phyloP scores from a whole-genome alignment of 2,329 filamentous ascomycete genomes.

The Ophioceras dolichostomum region DNA sequence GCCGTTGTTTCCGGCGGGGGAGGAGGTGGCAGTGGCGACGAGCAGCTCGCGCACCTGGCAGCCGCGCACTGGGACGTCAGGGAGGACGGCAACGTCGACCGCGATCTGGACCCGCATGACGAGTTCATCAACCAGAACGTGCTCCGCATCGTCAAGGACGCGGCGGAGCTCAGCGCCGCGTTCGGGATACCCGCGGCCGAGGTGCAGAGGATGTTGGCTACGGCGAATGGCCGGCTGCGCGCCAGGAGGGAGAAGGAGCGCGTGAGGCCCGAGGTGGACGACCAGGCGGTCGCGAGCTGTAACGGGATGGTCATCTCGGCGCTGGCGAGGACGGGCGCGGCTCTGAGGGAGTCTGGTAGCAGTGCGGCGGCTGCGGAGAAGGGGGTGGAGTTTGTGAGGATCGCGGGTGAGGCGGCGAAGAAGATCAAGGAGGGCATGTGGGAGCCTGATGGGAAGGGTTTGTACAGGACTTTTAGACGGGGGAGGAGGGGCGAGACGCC shows the following conservation, averaged over 20 bases:
- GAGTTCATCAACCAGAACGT: conserved; percentile 95
- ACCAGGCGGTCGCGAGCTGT: conserved; percentile 78
- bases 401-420: conserved; percentile 53
- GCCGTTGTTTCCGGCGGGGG: conserved; percentile 39
- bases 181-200: conserved; percentile 61
- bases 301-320: conserved; percentile 82
- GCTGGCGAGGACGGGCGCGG: conserved; percentile 61
- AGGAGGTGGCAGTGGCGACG: conserved; percentile 27
- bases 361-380: conserved; percentile 45
- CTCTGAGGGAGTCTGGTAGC: conserved; percentile 38
- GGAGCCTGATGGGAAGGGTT: conserved; percentile 43
- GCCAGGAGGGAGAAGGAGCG: conserved; percentile 63
- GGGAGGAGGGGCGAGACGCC: conserved; percentile 48
- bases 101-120: conserved; percentile 76
- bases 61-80: conserved; percentile 77
- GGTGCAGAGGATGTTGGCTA: conserved; percentile 52
- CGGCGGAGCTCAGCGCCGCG: conserved; percentile 58
- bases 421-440: conserved; percentile 70
- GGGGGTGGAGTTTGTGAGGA: conserved; percentile 47
- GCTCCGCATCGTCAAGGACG: conserved; percentile 56
- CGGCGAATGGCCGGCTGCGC: conserved; percentile 55
- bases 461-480: conserved; percentile 66
- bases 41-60: conserved; percentile 57
- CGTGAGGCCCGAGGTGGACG: conserved; percentile 66
- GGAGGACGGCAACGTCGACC: conserved; percentile 74